Evolutionary conservation across 805 yeast species (phyloP).

Genomic region (Hanseniaspora clermontiae): DNA sequence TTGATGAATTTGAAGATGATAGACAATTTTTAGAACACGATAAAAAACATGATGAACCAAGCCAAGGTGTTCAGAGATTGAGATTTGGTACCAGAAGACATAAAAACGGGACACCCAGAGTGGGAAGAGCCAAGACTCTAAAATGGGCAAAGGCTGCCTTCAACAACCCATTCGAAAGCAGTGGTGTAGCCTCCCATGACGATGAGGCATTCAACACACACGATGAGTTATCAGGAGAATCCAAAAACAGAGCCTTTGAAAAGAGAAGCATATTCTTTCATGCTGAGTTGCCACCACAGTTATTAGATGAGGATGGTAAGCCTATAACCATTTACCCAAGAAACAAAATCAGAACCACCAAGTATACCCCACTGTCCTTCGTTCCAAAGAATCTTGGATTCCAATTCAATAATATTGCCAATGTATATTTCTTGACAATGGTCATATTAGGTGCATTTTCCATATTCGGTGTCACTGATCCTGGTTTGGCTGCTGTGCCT

Average conservation of each 20-base stretch:
- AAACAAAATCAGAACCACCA: constrained; percentile 88
- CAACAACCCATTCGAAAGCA: constrained; percentile 26
- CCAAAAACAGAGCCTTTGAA: constrained; percentile 31
- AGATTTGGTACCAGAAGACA: constrained; percentile 88
- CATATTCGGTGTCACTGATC: constrained; percentile 71
- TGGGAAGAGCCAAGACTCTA: constrained; percentile 49
- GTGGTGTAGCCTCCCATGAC: constrained; percentile 16
- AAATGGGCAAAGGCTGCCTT: constrained; percentile 31
- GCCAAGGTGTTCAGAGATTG: constrained; percentile 47
- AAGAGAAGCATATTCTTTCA: constrained; percentile 47
- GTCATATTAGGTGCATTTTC: constrained; percentile 67
- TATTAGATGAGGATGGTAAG: constrained; percentile 47
- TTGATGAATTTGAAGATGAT: constrained; percentile 17
- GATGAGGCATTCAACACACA: constrained; percentile 18
- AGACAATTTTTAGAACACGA: constrained; percentile 9
- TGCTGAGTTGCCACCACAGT: constrained; percentile 44
- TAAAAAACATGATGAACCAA: background rate
- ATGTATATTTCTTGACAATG: constrained; percentile 68
- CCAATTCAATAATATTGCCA: constrained; percentile 85
- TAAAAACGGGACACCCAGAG: constrained; percentile 52
- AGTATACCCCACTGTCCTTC: constrained; percentile 82
- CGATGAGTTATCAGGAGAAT: constrained; percentile 23
- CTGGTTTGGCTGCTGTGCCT: constrained; percentile 64
- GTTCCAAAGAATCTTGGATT: constrained; percentile 68
- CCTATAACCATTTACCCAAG: constrained; percentile 58